These are phyloP conservation scores for Adiantum capillusveneris DNA, from an alignment of 75 land plant genomes.

Conservation along the genomic window DNA sequence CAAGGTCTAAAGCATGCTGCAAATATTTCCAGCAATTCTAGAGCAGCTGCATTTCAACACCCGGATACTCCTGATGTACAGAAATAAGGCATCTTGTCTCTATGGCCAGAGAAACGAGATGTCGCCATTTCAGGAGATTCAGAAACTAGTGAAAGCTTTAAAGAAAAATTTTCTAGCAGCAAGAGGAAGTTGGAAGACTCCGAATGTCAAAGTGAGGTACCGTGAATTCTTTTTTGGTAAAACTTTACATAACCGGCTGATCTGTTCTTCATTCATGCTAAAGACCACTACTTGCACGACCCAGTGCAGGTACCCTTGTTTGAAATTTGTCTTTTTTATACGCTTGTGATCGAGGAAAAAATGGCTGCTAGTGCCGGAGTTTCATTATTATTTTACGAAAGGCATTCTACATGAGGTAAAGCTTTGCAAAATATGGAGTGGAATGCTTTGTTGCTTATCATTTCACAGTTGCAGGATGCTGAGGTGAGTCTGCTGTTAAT, in stretches of 20 bases:
- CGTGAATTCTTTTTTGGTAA: too few relatives aligned
- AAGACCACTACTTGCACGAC: too few relatives aligned
- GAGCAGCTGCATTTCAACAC: neutral
- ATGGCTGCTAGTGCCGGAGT: too few relatives aligned
- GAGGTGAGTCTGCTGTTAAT: conserved; percentile 1
- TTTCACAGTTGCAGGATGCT: conserved; percentile 4
- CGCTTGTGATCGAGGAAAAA: too few relatives aligned
- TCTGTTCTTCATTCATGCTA: too few relatives aligned
- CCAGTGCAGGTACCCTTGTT: too few relatives aligned
- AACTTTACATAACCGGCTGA: too few relatives aligned
- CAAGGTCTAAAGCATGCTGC: neutral
- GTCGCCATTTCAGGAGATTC: neutral
- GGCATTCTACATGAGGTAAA: neutral
- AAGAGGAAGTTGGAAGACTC: conserved; percentile 1
- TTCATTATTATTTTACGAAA: too few relatives aligned
- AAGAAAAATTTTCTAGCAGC: neutral
- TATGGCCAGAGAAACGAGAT: neutral
- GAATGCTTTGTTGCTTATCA: neutral
- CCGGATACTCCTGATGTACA: neutral
- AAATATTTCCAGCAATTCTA: neutral
- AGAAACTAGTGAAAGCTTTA: neutral
- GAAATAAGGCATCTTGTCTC: neutral
- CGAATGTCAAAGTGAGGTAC: conserved; percentile 4
- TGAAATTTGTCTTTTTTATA: too few relatives aligned
- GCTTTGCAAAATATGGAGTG: neutral